Evolutionary conservation across 108 stramenopile genomes (phyloP).

Genomic region (Aureococcus anophagefferens): DNA sequence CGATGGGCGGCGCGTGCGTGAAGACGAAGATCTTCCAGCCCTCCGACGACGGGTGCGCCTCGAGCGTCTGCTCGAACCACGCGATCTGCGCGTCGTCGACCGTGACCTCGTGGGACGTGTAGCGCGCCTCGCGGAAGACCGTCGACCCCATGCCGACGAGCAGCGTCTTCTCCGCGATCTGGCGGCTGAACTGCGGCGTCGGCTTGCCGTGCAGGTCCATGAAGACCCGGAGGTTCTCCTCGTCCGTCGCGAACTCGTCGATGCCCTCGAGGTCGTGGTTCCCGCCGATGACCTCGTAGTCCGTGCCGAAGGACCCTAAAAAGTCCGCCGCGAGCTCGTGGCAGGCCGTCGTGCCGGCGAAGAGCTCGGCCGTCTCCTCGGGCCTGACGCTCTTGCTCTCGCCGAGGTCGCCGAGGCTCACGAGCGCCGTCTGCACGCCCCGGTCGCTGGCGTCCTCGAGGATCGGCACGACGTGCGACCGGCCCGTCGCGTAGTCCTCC

Average conservation of each 20-base stretch:
- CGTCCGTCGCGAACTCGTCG: constrained; percentile 78
- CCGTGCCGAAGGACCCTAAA: constrained; percentile 49
- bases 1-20: constrained; percentile 83
- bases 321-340: constrained; percentile 53
- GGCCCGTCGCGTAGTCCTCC: constrained; percentile 53
- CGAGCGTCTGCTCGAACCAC: constrained; percentile 72
- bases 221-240: constrained; percentile 63
- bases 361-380: constrained; percentile 34
- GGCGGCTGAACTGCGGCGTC: constrained; percentile 61
- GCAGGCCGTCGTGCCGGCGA: constrained; percentile 55
- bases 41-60: constrained; percentile 58
- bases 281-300: constrained; percentile 28
- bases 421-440: constrained; percentile 42
- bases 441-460: constrained; percentile 49
- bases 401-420: constrained; percentile 42
- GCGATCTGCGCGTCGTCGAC: constrained; percentile 73
- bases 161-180: constrained; percentile 75
- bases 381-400: constrained; percentile 36
- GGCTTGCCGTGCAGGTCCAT: constrained; percentile 50
- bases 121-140: constrained; percentile 70
- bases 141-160: constrained; percentile 70
- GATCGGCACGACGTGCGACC: constrained; percentile 37
- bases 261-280: constrained; percentile 86
- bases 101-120: constrained; percentile 80
- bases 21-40: constrained; percentile 88